Percentiles rank a stretch among this genome's conserved stretches.
phyloP scores from a whole-genome alignment of 2,329 filamentous ascomycete species.

The Camillea tinctor region DNA sequence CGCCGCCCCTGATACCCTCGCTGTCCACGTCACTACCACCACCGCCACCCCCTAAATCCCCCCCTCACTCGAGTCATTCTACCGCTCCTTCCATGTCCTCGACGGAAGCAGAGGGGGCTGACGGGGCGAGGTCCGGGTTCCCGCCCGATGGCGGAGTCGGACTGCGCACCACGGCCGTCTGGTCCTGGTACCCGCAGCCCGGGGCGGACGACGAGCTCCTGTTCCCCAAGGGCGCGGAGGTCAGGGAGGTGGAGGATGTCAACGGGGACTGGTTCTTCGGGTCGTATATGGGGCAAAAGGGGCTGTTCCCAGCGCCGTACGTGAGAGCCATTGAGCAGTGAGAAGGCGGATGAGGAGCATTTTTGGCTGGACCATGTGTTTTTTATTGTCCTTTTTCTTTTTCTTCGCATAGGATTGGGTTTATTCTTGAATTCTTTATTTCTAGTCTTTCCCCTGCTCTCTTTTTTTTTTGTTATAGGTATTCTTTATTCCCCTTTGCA shows the following conservation, averaged over 20 bases:
- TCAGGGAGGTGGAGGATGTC: slow-evolving; percentile 79
- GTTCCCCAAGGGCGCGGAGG: slow-evolving; percentile 81
- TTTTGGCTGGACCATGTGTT: no score
- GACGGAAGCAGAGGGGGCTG: slow-evolving; percentile 10
- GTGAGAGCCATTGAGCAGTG: slow-evolving; percentile 49
- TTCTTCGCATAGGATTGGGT: background rate
- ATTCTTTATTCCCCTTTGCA: no score
- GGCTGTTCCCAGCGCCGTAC: slow-evolving; percentile 79
- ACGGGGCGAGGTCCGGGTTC: slow-evolving; percentile 40
- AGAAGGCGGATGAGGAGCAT: no score
- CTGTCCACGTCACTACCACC: background rate
- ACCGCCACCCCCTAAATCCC: background rate
- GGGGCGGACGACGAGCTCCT: slow-evolving; percentile 70
- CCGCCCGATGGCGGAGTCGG: slow-evolving; percentile 77
- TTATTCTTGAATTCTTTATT: background rate
- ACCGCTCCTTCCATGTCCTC: slow-evolving; percentile 12
- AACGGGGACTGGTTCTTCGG: slow-evolving; percentile 92
- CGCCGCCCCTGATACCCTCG: slow-evolving; percentile 28
- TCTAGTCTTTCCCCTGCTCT: background rate
- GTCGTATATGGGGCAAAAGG: slow-evolving; percentile 75
- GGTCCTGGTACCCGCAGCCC: slow-evolving; percentile 73
- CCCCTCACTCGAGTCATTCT: background rate
- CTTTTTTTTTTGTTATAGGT: background rate
- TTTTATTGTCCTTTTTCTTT: background rate
- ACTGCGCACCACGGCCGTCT: slow-evolving; percentile 61